A percentile compares a stretch with the other conserved stretches of the same genome.
Conservation (phyloP, 768 basidiomycete species). For the Kwoniella botswanensis region DNA sequence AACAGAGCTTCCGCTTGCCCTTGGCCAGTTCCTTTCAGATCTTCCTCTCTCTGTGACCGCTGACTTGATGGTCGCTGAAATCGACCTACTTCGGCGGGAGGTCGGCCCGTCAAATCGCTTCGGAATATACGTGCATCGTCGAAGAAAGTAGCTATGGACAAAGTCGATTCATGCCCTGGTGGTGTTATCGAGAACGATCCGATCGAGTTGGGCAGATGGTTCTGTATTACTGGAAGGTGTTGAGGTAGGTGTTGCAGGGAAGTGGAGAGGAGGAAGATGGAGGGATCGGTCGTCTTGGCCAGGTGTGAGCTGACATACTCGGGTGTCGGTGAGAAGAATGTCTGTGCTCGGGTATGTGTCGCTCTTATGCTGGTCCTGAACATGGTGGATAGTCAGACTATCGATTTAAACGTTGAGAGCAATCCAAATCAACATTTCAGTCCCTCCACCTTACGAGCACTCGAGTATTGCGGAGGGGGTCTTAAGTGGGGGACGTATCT, state of each 20-base stretch:
- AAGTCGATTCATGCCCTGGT: conserved; percentile 14
- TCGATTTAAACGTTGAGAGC: too few species aligned
- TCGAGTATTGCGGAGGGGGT: not conserved
- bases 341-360: conserved; percentile 26
- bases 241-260: conserved; percentile 11
- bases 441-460: not conserved
- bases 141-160: conserved; percentile 33
- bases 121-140: conserved; percentile 22
- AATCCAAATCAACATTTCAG: not conserved
- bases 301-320: conserved; percentile 24
- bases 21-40: conserved; percentile 33
- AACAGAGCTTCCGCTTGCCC: conserved; percentile 21
- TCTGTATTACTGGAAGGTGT: conserved; percentile 26
- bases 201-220: conserved; percentile 28
- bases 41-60: conserved; percentile 25
- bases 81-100: conserved; percentile 43
- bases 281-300: not conserved
- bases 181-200: conserved; percentile 40
- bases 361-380: not conserved
- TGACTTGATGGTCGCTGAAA: conserved; percentile 37
- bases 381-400: not conserved
- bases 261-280: conserved; percentile 43
- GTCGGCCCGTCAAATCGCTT: conserved; percentile 33
- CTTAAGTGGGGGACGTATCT: not conserved
- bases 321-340: conserved; percentile 40